Base-by-base conservation (phyloP, 768 basidiomycete genomes). In the Kwoniella mangroviensis region DNA sequence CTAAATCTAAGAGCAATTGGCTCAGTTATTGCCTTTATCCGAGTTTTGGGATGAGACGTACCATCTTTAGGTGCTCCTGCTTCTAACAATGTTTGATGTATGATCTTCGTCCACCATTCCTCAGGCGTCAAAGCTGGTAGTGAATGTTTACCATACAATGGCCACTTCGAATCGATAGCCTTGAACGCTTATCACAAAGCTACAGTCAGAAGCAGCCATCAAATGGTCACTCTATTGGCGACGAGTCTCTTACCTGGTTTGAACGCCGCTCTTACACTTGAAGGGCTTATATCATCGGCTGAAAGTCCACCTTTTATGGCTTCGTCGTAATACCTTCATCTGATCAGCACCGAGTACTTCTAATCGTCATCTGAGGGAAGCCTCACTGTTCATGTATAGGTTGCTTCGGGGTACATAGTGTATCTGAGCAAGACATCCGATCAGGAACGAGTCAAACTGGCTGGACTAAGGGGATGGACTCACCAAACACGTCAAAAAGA, bases 401-500 rank as follows among this genome's bases (percentile, higher is more conserved):
- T 26, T 75, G 43, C 2, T 77, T 67, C 0, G 81, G 81, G 3
- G 81, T 82, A 57, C 79, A 79, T 13, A 82, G 74, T 6, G 81
- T 82, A 65, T 82, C 81, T 81, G 51, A 10, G 45, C 13, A 51
- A 62, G 43, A 17, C 65, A 28, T 13, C 28, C 28, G 52, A 22
- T 22, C 12, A 24, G n/a, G n/a, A 2, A 4, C 34, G 34, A 4
- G 34, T 34, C 4, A 34, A 4, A 34, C 34, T 34, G 34, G 34
- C 4, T 4, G 4, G 34, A 3, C 34, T 34, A 4, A 34, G 34
- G 26, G 43, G 1, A 22, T 22, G 6, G 11, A 68, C 79, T 26
- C 49, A 80, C 81, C 81, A 42, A 82, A 82, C 4, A 81, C 78
- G 68, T 82, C 81, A 58, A 82, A 82, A 9, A 82, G 68, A 21